phyloP scores from a whole-genome alignment of 2,329 filamentous ascomycete species.

The Piedraia hortae region DNA sequence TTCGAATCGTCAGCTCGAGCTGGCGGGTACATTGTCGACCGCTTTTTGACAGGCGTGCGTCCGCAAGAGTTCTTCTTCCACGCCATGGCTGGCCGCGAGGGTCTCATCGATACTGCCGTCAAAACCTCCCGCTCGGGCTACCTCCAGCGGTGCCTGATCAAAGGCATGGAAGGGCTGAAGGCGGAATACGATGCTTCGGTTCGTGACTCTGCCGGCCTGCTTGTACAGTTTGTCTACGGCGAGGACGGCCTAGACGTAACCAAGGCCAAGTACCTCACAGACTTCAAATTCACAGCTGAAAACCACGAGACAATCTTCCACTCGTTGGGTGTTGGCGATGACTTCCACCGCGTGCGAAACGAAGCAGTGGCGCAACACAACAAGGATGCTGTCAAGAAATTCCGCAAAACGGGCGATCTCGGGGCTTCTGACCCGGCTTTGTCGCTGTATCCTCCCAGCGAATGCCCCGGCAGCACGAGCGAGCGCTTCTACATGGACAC shows the following conservation, averaged over 20 bases:
- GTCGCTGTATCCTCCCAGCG: constrained; percentile 44
- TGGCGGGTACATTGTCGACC: constrained; percentile 78
- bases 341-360: constrained; percentile 28
- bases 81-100: constrained; percentile 96
- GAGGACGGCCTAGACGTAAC: constrained; percentile 87
- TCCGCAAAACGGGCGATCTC: constrained; percentile 36
- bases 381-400: constrained; percentile 47
- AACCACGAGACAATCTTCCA: constrained; percentile 62
- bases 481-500: constrained; percentile 55
- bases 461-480: constrained; percentile 61
- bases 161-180: constrained; percentile 86
- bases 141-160: constrained; percentile 86
- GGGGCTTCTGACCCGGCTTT: constrained; percentile 50
- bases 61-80: constrained; percentile 99
- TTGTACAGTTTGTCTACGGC: constrained; percentile 88
- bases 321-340: constrained; percentile 37
- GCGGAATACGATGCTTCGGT: constrained; percentile 89
- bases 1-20: constrained; percentile 75
- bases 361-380: constrained; percentile 36
- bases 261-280: constrained; percentile 70
- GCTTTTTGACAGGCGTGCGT: constrained; percentile 91
- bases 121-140: constrained; percentile 96
- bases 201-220: constrained; percentile 69
- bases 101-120: constrained; percentile 93
- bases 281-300: constrained; percentile 72